phyloP scores from a whole-genome alignment of 345 rosid species.

The Sisymbrium irio region DNA sequence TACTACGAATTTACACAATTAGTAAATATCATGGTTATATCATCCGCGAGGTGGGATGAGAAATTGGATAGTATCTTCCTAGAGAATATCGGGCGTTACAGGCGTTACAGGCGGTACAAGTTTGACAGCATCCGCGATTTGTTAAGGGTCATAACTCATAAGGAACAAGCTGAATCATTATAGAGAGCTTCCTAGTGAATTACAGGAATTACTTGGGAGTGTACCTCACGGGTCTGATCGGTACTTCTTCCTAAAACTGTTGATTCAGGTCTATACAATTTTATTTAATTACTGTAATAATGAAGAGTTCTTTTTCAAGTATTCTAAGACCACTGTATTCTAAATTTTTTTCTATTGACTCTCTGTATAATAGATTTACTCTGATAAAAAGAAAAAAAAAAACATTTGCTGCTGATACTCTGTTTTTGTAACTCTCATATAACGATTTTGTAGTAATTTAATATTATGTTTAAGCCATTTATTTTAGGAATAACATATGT shows the following conservation, averaged over 20 bases:
- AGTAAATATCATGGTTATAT: no score
- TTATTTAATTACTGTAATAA: no score
- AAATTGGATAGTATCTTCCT: slow-evolving; percentile 61
- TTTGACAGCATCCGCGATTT: slow-evolving; percentile 64
- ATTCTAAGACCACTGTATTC: slow-evolving; percentile 38
- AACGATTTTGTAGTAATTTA: no score
- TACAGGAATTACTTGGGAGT: slow-evolving; percentile 60
- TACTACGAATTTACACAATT: no score
- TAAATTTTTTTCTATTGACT: slow-evolving; percentile 6
- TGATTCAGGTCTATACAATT: slow-evolving; percentile 72
- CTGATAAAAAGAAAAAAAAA: neutral
- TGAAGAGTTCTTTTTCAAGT: slow-evolving; percentile 57
- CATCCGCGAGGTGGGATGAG: slow-evolving; percentile 71
- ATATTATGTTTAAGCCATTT: no score
- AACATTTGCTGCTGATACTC: neutral
- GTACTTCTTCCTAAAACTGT: slow-evolving; percentile 67
- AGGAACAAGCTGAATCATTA: slow-evolving; percentile 67
- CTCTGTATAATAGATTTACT: slow-evolving; percentile 13
- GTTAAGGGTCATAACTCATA: slow-evolving; percentile 58
- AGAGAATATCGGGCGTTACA: slow-evolving; percentile 54
- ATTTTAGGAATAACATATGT: no score
- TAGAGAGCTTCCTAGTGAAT: no score
- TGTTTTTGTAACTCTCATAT: neutral
- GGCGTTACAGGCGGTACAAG: slow-evolving; percentile 64
- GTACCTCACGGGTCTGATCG: slow-evolving; percentile 66